These are phyloP conservation scores for Phytophthora nicotianae DNA, from an alignment of 352 stramenopile genomes.

Conservation along the genomic window DNA sequence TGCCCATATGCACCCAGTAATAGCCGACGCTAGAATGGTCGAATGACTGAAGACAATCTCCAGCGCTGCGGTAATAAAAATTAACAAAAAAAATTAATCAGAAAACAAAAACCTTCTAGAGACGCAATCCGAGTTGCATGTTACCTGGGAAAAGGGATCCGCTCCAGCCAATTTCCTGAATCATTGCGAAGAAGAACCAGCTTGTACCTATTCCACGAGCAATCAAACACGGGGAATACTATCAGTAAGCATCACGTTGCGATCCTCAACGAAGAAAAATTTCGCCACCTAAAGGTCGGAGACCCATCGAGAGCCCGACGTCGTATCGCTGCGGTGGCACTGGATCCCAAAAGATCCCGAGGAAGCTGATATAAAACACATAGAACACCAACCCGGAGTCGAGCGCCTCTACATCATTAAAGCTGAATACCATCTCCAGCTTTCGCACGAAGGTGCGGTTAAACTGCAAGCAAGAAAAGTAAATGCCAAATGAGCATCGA, in stretches of 20 bases:
- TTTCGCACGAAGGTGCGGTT: slow-evolving; percentile 86
- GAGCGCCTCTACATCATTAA: slow-evolving; percentile 85
- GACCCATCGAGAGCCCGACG: slow-evolving; percentile 72
- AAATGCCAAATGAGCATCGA: slow-evolving; percentile 6
- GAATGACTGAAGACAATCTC: slow-evolving; percentile 90
- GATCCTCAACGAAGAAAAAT: neutral
- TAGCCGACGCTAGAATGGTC: slow-evolving; percentile 84
- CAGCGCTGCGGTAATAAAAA: slow-evolving; percentile 44
- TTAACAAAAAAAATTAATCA: slow-evolving; percentile 3
- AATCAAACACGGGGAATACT: slow-evolving; percentile 13
- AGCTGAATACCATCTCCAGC: slow-evolving; percentile 88
- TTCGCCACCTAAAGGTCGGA: slow-evolving; percentile 60
- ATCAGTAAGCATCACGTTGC: slow-evolving; percentile 9
- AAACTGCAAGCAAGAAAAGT: slow-evolving; percentile 53
- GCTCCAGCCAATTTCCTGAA: slow-evolving; percentile 89
- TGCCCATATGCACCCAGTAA: slow-evolving; percentile 85
- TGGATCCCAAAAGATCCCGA: slow-evolving; percentile 88
- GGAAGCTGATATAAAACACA: slow-evolving; percentile 83
- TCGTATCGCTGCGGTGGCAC: slow-evolving; percentile 82
- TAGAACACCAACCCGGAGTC: slow-evolving; percentile 89
- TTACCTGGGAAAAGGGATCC: slow-evolving; percentile 87
- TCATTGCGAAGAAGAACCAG: slow-evolving; percentile 82
- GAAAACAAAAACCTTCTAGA: slow-evolving; percentile 2
- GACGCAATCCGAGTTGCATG: slow-evolving; percentile 9
- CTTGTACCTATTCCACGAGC: slow-evolving; percentile 62